Evolutionary conservation across 2,329 filamentous ascomycete genomes (phyloP), one percentile per base, ranked within the genome.

Genomic region (Fusarium sp.): DNA sequence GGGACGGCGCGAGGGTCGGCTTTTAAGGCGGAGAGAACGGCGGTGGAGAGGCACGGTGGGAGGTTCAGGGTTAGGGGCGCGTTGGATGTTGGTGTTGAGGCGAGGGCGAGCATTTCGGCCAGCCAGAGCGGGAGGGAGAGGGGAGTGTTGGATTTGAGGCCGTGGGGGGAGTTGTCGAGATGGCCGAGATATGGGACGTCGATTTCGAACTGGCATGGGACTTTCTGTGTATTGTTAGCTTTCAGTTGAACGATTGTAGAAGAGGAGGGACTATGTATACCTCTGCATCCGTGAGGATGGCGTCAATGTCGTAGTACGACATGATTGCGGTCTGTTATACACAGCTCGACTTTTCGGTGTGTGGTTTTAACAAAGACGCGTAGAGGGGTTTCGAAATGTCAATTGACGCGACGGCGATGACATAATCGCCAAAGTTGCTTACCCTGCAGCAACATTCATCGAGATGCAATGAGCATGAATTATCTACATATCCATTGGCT

Each of bases 171-270:
- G 75, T 94, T 94, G 81, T 97, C 94, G 62, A 99, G 87, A 78
- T 97, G 94, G 71, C 94, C 94, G 45, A 98, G 88, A 58, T 92
- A 90, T 21, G 94, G 92, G 33, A 97, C 91, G 62, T 95, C 92
- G 76, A 98, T 88, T 76, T 97, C 92, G 81, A 98, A 98, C 52
- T 92, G 97, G 83, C 94, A 97, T 40, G 96, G 95, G 33, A 98
- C 89, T 92, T 98, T 98, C 90, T 97, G 3, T 19, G 33, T 26
- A n/a, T 14, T 39, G 40, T 69, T 34, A 70, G 49, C 4, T 24
- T 17, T 38, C 19, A 19, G 19, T 19, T 19, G 19, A 19, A 19
- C 19, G 19, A 19, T 19, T 19, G 19, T 19, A 19, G 19, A 19
- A 19, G 19, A 19, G 19, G 19, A 19, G 19, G 19, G 19, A 19